These are phyloP conservation scores for Eucalyptus pauciflora DNA, from an alignment of 345 rosid genomes.

Conservation along the genomic window DNA sequence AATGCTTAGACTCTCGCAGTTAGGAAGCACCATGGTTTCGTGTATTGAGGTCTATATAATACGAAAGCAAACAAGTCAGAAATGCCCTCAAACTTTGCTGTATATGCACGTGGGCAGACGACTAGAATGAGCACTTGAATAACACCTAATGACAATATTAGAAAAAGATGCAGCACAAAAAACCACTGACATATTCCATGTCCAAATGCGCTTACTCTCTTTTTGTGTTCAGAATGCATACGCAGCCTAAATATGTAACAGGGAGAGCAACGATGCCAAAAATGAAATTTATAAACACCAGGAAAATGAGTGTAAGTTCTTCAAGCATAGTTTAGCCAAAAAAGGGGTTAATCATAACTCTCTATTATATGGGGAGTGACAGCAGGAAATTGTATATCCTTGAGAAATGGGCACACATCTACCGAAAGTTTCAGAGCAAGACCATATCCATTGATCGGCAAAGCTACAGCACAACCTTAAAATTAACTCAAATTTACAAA, in stretches of 20 bases:
- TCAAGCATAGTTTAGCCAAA: not conserved
- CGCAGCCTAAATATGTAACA: not conserved
- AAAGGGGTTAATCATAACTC: not conserved
- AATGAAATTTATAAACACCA: not conserved
- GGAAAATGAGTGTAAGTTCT: not conserved
- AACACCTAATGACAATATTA: not conserved
- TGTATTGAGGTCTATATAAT: constrained; percentile 37
- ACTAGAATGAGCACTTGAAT: not conserved
- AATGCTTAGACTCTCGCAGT: constrained; percentile 60
- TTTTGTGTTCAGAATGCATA: not conserved
- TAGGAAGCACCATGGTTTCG: constrained; percentile 89
- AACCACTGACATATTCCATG: not conserved
- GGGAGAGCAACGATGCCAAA: not conserved
- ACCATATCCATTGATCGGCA: not conserved
- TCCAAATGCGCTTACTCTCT: not conserved
- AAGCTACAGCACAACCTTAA: not conserved
- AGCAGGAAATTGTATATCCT: not conserved
- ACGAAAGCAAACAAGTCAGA: not conserved
- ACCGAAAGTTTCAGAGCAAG: not conserved
- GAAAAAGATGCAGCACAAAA: not conserved
- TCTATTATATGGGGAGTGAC: not conserved
- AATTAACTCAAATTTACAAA: not conserved
- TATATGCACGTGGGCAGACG: not conserved
- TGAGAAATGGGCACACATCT: not conserved
- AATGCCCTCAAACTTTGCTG: not conserved